Evolutionary conservation across 139 green algal species (phyloP), one percentile per base, ranked within the genome.

Genomic region (Ostreobium quekettii): DNA sequence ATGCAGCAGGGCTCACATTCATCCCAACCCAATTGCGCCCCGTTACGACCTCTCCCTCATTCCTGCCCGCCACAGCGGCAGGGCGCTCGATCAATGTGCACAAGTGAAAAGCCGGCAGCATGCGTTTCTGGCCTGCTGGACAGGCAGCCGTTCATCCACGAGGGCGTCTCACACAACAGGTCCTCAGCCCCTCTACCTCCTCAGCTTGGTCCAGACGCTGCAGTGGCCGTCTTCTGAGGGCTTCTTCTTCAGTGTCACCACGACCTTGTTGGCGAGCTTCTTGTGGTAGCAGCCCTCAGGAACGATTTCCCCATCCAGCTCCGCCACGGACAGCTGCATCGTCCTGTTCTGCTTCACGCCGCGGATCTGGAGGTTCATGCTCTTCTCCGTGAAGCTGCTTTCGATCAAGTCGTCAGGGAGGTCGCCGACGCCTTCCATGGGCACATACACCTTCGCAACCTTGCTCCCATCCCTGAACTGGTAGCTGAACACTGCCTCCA

Each of bases 391-490:
- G 61, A 68, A 68, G 35, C 53, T 38, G 7, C 37, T 57, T 53
- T 35, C 26, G 35, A 68, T 53, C 26, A 4, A 33, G 22, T 53
- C 35, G 3, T 68, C 61, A 11, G 33, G 5, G 15, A 68, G 15
- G 6, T 37, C 24, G 8, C 61, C 36, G 11, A 68, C 5, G 24
- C 26, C 26, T 15, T 68, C 61, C 4, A 68, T 36, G 11, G 61
- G 61, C 31, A 68, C 42, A 36, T 68, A 68, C 61, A 68, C 61
- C 35, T 68, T 68, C 3, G 61, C 61, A 31, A 5, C 11, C 42
- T 48, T n/a, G 8, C 53, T 26, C 11, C 36, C 35, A 68, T 68
- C 61, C 7, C 22, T 6, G 35, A 68, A 68, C 26, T 68, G 61
- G 31, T 68, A 68, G 36, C 36, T 33, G 5, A 11, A 53, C 15